Percentiles rank a stretch among this genome's conserved stretches.
phyloP scores from a whole-genome alignment of 2,329 filamentous ascomycete genomes.

The Amphichorda felina region DNA sequence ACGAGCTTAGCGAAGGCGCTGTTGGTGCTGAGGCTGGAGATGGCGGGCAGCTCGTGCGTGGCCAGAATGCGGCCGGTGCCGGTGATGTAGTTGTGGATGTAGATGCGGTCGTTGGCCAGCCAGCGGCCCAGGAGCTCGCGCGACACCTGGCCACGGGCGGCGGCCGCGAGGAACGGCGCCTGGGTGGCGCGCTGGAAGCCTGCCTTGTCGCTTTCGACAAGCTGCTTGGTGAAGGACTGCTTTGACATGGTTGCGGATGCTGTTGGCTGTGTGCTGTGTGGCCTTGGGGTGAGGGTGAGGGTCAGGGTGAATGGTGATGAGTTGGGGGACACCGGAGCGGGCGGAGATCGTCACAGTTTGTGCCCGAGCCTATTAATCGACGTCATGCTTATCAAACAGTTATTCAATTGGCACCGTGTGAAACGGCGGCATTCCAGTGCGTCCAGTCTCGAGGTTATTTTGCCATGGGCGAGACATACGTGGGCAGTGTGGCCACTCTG shows the following conservation, averaged over 20 bases:
- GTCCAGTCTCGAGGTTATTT: no score
- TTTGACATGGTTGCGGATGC: slow-evolving; percentile 3
- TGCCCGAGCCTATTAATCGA: no score
- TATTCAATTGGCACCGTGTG: no score
- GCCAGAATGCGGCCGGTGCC: slow-evolving; percentile 54
- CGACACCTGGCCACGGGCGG: slow-evolving; percentile 49
- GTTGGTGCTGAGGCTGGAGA: not conserved
- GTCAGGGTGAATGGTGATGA: no score
- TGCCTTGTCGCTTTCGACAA: slow-evolving; percentile 34
- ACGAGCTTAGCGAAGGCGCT: slow-evolving; percentile 24
- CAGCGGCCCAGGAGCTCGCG: slow-evolving; percentile 47
- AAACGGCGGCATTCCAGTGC: no score
- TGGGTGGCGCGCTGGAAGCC: slow-evolving; percentile 47
- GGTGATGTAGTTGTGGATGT: slow-evolving; percentile 57
- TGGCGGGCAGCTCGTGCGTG: slow-evolving; percentile 32
- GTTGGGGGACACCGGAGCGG: no score
- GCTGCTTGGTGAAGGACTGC: slow-evolving; percentile 41
- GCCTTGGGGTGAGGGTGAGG: no score
- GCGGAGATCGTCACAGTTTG: no score
- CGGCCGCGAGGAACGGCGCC: slow-evolving; percentile 52
- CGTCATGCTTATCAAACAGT: no score
- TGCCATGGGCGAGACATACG: no score
- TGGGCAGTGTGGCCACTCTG: no score
- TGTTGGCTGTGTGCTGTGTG: no score
- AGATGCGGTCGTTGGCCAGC: slow-evolving; percentile 62